These are phyloP conservation scores for Penicillium sp. DNA, from an alignment of 2,329 filamentous ascomycete species.

Conservation along the genomic window DNA sequence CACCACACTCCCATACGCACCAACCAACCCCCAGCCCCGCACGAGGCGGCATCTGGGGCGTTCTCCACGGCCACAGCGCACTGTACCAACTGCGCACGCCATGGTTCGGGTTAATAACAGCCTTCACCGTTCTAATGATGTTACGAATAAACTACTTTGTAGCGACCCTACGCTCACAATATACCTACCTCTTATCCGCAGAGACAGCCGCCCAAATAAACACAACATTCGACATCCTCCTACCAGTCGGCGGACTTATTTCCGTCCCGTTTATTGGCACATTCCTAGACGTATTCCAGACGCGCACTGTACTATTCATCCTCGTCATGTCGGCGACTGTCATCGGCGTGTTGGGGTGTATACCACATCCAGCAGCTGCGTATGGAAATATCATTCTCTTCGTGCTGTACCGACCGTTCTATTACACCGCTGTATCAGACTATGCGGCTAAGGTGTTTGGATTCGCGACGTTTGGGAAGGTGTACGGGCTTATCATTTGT, in stretches of 20 bases:
- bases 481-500: constrained; percentile 90
- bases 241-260: constrained; percentile 79
- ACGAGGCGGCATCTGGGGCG: constrained; percentile 72
- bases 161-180: constrained; percentile 78
- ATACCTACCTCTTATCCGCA: constrained; percentile 67
- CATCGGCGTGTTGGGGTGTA: constrained; percentile 73
- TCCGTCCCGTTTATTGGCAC: constrained; percentile 82
- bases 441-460: constrained; percentile 90
- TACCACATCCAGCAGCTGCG: constrained; percentile 67
- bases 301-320: constrained; percentile 65
- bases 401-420: constrained; percentile 79
- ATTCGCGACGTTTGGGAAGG: constrained; percentile 85
- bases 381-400: constrained; percentile 77
- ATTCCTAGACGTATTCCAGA: constrained; percentile 73
- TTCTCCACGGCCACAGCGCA: constrained; percentile 71
- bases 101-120: constrained; percentile 83
- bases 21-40: constrained; percentile 44
- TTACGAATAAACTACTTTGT: constrained; percentile 91
- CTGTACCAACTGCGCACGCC: constrained; percentile 70
- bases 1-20: constrained; percentile 37
- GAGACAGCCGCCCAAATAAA: constrained; percentile 68
- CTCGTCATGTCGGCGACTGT: constrained; percentile 69
- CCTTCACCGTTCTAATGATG: constrained; percentile 79
- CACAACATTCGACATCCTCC: constrained; percentile 79
- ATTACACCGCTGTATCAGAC: constrained; percentile 85